Percentiles rank a stretch among this genome's conserved stretches.
Evolutionary conservation across 192 early-diverging fungal genomes (phyloP).

Genomic region (Backusella tarrabulga): DNA sequence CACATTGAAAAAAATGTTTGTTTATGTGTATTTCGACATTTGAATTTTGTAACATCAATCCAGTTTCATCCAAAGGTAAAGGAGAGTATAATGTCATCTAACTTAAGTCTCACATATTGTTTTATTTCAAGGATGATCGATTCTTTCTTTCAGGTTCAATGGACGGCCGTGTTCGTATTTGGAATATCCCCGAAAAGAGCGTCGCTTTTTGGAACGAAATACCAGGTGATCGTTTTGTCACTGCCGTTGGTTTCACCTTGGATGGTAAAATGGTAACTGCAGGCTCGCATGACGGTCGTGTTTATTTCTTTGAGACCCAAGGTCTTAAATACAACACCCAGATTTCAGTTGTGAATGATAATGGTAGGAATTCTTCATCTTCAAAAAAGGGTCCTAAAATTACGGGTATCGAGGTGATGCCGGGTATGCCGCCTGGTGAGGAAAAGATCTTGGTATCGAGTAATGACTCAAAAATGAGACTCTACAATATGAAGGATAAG

Average conservation of each 20-base stretch:
- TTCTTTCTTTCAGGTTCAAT: slow-evolving; percentile 65
- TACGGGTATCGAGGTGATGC: slow-evolving; percentile 70
- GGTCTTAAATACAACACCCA: slow-evolving; percentile 79
- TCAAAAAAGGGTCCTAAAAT: slow-evolving; percentile 66
- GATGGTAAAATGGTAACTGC: slow-evolving; percentile 66
- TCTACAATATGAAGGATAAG: slow-evolving; percentile 74
- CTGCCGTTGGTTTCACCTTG: slow-evolving; percentile 69
- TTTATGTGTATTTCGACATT: slow-evolving; percentile 76
- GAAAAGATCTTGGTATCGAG: slow-evolving; percentile 67
- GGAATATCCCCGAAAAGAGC: slow-evolving; percentile 73
- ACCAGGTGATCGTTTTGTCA: slow-evolving; percentile 67
- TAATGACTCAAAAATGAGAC: slow-evolving; percentile 75
- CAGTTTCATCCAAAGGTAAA: slow-evolving; percentile 70
- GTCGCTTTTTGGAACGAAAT: slow-evolving; percentile 73
- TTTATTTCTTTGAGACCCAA: slow-evolving; percentile 77
- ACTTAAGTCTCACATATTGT: not conserved
- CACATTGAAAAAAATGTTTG: slow-evolving; percentile 70
- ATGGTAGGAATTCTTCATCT: slow-evolving; percentile 38
- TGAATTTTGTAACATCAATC: slow-evolving; percentile 74
- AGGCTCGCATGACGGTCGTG: slow-evolving; percentile 71
- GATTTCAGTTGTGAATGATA: slow-evolving; percentile 52
- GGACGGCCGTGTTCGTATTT: slow-evolving; percentile 72
- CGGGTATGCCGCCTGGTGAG: slow-evolving; percentile 49
- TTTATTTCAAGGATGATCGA: slow-evolving; percentile 27
- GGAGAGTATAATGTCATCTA: not conserved